These are phyloP conservation scores for Candida sojae DNA, from an alignment of 1,139 yeast species.

Conservation along the genomic window DNA sequence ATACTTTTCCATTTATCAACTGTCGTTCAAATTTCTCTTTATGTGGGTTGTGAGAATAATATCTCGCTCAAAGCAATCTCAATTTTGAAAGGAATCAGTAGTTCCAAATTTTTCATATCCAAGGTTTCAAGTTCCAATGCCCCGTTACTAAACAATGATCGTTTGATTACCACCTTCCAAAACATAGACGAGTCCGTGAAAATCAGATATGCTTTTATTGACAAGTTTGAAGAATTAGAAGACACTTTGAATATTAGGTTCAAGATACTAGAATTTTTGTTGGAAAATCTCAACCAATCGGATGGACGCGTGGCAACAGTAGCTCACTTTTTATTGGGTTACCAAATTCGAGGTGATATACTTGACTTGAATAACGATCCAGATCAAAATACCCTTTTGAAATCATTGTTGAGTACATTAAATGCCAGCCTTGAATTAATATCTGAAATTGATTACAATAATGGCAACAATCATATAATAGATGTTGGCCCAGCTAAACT, in stretches of 20 bases:
- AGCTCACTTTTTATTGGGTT: conserved; percentile 80
- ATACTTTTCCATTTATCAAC: conserved; percentile 67
- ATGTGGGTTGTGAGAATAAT: conserved; percentile 58
- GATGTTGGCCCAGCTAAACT: conserved; percentile 58
- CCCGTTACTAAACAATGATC: conserved; percentile 52
- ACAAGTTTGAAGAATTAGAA: conserved; percentile 58
- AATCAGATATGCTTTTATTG: conserved; percentile 71
- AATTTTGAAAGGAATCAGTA: conserved; percentile 53
- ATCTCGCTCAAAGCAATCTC: conserved; percentile 57
- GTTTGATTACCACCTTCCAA: conserved; percentile 71
- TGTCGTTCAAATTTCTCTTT: conserved; percentile 69
- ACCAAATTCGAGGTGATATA: conserved; percentile 38
- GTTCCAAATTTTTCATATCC: conserved; percentile 50
- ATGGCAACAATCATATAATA: conserved; percentile 40
- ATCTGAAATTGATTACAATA: conserved; percentile 35
- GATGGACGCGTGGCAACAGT: conserved; percentile 50
- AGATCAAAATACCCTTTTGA: conserved; percentile 49
- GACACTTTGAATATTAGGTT: conserved; percentile 51
- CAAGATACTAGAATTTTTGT: conserved; percentile 59
- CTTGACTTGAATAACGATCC: conserved; percentile 20
- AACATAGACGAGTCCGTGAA: conserved; percentile 72
- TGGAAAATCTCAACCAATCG: conserved; percentile 45
- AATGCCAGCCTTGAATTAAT: conserved; percentile 47
- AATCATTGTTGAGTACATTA: conserved; percentile 52
- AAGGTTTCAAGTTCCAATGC: conserved; percentile 26